Conservation (phyloP, 495 filamentous ascomycete genomes). For the Podospora bellae-mahoneyi region DNA sequence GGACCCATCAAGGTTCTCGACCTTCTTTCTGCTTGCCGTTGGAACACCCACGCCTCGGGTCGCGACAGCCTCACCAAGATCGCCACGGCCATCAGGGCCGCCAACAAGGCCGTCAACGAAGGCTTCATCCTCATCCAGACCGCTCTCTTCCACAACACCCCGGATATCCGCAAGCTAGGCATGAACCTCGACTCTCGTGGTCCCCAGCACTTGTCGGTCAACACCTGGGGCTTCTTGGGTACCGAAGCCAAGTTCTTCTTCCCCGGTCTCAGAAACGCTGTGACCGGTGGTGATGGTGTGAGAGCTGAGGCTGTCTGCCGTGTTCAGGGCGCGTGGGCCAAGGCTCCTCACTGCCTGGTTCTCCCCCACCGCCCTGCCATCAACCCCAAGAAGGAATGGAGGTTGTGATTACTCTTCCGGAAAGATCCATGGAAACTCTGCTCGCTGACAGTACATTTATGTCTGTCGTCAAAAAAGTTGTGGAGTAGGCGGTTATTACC, state of each 20-base stretch:
- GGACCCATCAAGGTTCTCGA: neutral
- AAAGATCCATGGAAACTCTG: neutral
- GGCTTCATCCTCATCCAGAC: neutral
- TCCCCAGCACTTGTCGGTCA: neutral
- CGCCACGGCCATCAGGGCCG: neutral
- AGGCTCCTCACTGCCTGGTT: neutral
- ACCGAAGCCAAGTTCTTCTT: neutral
- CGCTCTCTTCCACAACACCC: neutral
- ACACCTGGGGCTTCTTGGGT: neutral
- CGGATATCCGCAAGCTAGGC: neutral
- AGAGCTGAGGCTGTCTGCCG: neutral
- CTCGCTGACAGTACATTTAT: neutral
- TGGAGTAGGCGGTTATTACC: neutral
- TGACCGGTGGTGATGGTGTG: neutral
- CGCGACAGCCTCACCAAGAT: neutral
- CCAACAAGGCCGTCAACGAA: neutral
- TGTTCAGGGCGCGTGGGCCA: neutral
- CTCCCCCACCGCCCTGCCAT: neutral
- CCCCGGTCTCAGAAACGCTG: neutral
- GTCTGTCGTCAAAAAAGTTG: neutral
- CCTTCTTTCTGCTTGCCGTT: neutral
- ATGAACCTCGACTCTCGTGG: neutral
- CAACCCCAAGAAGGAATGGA: neutral
- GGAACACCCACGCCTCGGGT: neutral
- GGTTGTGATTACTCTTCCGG: neutral